phyloP scores from a whole-genome alignment of 2,329 filamentous ascomycete species.

The Thelonectria olida region DNA sequence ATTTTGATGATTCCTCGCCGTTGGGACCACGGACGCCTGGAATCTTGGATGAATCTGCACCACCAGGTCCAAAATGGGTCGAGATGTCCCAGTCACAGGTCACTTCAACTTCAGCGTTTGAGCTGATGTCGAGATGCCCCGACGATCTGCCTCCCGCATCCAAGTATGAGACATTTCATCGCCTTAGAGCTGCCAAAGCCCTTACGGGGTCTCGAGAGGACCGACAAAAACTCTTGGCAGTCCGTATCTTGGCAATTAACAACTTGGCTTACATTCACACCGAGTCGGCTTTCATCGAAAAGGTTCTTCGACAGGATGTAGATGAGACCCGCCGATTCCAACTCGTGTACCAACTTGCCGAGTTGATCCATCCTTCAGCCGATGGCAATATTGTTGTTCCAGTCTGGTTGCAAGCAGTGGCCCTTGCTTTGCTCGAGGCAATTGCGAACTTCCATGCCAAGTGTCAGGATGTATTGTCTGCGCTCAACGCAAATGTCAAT shows the following conservation, averaged over 20 bases:
- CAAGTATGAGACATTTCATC: slow-evolving; percentile 86
- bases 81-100: slow-evolving; percentile 71
- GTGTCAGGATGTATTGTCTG: slow-evolving; percentile 82
- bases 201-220: slow-evolving; percentile 71
- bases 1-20: slow-evolving; percentile 57
- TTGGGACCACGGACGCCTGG: slow-evolving; percentile 55
- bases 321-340: slow-evolving; percentile 92
- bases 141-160: slow-evolving; percentile 75
- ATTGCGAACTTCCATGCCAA: slow-evolving; percentile 81
- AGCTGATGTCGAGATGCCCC: slow-evolving; percentile 65
- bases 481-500: slow-evolving; percentile 95
- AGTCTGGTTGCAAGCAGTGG: slow-evolving; percentile 81
- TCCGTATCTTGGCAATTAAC: slow-evolving; percentile 85
- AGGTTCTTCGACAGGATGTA: slow-evolving; percentile 84
- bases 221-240: slow-evolving; percentile 79
- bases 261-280: slow-evolving; percentile 91
- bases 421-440: slow-evolving; percentile 84
- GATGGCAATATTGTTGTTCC: slow-evolving; percentile 75
- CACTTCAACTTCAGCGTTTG: slow-evolving; percentile 61
- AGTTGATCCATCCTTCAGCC: slow-evolving; percentile 85
- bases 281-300: slow-evolving; percentile 85
- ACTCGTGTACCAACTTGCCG: slow-evolving; percentile 89
- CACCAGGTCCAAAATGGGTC: slow-evolving; percentile 64
- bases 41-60: slow-evolving; percentile 45
- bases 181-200: slow-evolving; percentile 84